Base-by-base conservation (phyloP, 2,329 filamentous ascomycete genomes). In the Aureobasidium mangrovei region DNA sequence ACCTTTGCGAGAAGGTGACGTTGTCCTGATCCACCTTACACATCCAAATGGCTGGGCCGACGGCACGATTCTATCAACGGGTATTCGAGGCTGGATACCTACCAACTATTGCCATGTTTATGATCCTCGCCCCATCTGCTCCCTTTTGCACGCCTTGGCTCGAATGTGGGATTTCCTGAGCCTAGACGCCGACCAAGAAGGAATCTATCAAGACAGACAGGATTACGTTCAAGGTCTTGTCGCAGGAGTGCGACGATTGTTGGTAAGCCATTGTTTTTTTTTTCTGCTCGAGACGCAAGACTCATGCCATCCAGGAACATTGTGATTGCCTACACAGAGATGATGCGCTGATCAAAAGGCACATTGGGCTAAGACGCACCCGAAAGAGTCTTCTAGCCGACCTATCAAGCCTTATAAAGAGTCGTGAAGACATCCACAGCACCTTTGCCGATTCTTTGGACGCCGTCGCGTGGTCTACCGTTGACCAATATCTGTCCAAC, bases 1-100 rank as follows among this genome's bases (percentile, higher is more conserved):
- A 8, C 86, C 90, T 26, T 78, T 98, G 55, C 87, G 88, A 61
- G 85, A 93, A 66, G 93, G 93, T 56, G 93, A 98, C 65, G 82
- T 98, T 46, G 85, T 98, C 53, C 73, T 98, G 56, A 86, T 98
- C 26, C 93, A 98, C 70, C 96, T 93, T 3, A 88, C 97, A 61
- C 93, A 98, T 70, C 93, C 89, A 57, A 98, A 97, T 73, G 93
- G 93, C 62, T 98, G 93, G 93, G 93, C 93, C 32, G 93, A 98
- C 69, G 93, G 93, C 49, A 98, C 93, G 0, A 76, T 96, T 39
- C 73, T 98, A 58, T 80, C 85, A 27, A 88, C 90, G 2, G 91
- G 91, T 28, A 86, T 86, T 48, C 81, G 93, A 61, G 93, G 93
- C 59, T 98, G 93, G 93, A 75, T 98, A 57, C 93, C 93, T 2